A percentile compares a stretch with the other conserved stretches of the same genome.
phyloP scores from a whole-genome alignment of 2,329 filamentous ascomycete species.

The Cadophora sp. region DNA sequence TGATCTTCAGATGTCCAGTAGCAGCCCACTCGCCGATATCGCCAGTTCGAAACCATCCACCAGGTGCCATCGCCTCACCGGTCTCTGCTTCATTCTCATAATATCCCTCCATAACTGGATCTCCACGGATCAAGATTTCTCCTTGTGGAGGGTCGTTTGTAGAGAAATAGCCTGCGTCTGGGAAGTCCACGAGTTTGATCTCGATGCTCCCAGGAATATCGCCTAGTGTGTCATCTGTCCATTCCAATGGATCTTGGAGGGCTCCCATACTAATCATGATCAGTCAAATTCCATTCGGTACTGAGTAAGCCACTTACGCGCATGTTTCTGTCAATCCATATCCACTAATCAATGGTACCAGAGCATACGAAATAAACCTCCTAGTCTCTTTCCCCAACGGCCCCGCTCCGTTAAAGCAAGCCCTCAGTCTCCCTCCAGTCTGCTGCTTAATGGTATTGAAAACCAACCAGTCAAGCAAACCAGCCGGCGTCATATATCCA shows the following conservation, averaged over 20 bases:
- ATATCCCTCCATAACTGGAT: constrained; percentile 76
- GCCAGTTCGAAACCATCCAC: constrained; percentile 93
- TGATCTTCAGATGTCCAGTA: constrained; percentile 75
- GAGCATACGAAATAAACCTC: constrained; percentile 85
- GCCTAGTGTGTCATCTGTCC: constrained; percentile 79
- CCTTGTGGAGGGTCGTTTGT: constrained; percentile 74
- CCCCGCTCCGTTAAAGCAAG: constrained; percentile 92
- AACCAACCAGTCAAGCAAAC: constrained; percentile 77
- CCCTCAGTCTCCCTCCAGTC: constrained; percentile 84
- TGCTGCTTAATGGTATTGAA: constrained; percentile 90
- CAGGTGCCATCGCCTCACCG: constrained; percentile 68
- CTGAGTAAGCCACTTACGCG: constrained; percentile 50
- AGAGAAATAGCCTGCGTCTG: constrained; percentile 79
- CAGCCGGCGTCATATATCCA: constrained; percentile 59
- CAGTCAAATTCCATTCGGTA: constrained; percentile 66
- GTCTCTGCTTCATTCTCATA: constrained; percentile 88
- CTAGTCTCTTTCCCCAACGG: constrained; percentile 86
- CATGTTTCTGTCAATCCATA: constrained; percentile 94
- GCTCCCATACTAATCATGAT: constrained; percentile 81
- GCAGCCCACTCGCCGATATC: constrained; percentile 82
- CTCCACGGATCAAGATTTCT: constrained; percentile 86
- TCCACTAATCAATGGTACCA: constrained; percentile 90
- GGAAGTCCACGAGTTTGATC: constrained; percentile 86
- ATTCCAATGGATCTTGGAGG: constrained; percentile 80
- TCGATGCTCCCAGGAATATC: constrained; percentile 79